These are phyloP conservation scores for Solioccasus polychromus DNA, from an alignment of 768 basidiomycete species.

Conservation along the genomic window DNA sequence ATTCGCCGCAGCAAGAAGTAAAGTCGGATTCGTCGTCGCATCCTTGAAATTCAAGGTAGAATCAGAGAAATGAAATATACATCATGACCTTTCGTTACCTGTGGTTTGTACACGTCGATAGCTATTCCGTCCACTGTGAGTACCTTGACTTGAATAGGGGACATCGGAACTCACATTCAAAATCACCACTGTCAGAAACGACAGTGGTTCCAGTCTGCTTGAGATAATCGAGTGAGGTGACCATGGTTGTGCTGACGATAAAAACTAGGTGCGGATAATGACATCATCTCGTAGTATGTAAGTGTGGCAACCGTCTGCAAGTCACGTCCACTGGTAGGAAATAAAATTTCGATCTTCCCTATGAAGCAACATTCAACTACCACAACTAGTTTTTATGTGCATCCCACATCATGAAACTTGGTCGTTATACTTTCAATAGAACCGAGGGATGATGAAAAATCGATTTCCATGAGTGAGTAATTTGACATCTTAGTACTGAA, in stretches of 20 bases:
- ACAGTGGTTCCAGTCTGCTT: constrained; percentile 90
- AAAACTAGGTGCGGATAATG: too few species aligned
- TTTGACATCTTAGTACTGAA: too few species aligned
- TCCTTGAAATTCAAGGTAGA: constrained; percentile 45
- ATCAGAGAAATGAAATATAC: neutral
- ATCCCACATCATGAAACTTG: too few species aligned
- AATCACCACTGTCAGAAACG: constrained; percentile 94
- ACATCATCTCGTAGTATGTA: too few species aligned
- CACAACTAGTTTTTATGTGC: too few species aligned
- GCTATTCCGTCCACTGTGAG: constrained; percentile 42
- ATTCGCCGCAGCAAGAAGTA: constrained; percentile 88
- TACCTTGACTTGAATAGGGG: constrained; percentile 11
- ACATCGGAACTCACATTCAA: constrained; percentile 53
- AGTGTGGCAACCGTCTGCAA: too few species aligned
- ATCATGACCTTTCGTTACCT: constrained; percentile 38
- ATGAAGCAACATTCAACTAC: too few species aligned
- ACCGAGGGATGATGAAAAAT: too few species aligned
- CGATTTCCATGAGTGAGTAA: too few species aligned
- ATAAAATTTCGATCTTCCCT: too few species aligned
- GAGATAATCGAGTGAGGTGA: constrained; percentile 74
- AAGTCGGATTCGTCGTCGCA: constrained; percentile 94
- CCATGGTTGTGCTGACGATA: constrained; percentile 45
- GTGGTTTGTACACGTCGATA: constrained; percentile 93
- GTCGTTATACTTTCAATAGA: too few species aligned
- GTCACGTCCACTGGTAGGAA: too few species aligned